Conservation (phyloP, 1,284 basidiomycete species). For the Ganoderma lucidum region DNA sequence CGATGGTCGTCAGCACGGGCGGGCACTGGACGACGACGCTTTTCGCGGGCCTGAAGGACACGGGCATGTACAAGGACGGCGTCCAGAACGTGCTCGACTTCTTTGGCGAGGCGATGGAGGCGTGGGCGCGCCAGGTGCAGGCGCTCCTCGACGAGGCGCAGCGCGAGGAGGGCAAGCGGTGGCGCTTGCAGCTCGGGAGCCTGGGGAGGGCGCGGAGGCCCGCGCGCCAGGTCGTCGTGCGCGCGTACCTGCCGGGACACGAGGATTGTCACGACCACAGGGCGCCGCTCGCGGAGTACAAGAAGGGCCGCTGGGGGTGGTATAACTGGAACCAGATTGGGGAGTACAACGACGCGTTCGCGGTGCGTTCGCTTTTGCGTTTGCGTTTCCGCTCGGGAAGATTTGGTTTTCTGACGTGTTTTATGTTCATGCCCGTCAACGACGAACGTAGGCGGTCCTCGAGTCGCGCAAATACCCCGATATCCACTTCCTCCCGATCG, state of each 20-base stretch:
- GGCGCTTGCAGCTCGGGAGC: constrained; percentile 30
- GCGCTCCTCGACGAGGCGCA: constrained; percentile 40
- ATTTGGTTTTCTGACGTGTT: constrained; percentile 5
- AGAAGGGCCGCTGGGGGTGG: constrained; percentile 54
- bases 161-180: constrained; percentile 16
- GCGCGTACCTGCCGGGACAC: constrained; percentile 71
- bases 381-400: background rate
- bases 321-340: constrained; percentile 72
- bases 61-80: constrained; percentile 48
- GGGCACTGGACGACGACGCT: constrained; percentile 73
- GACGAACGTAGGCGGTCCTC: constrained; percentile 46
- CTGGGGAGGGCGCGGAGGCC: background rate
- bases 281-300: constrained; percentile 53
- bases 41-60: constrained; percentile 55
- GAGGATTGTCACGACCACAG: constrained; percentile 62
- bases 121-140: constrained; percentile 62
- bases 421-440: background rate
- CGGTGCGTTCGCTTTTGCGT: constrained; percentile 47
- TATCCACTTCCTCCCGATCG: constrained; percentile 65
- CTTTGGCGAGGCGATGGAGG: constrained; percentile 60
- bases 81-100: constrained; percentile 60
- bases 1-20: constrained; percentile 65
- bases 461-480: constrained; percentile 52
- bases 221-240: constrained; percentile 57
- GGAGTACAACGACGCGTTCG: constrained; percentile 61